Conservation (phyloP, 1,284 basidiomycete genomes). For the Apiotrichum akiyoshidainum region DNA sequence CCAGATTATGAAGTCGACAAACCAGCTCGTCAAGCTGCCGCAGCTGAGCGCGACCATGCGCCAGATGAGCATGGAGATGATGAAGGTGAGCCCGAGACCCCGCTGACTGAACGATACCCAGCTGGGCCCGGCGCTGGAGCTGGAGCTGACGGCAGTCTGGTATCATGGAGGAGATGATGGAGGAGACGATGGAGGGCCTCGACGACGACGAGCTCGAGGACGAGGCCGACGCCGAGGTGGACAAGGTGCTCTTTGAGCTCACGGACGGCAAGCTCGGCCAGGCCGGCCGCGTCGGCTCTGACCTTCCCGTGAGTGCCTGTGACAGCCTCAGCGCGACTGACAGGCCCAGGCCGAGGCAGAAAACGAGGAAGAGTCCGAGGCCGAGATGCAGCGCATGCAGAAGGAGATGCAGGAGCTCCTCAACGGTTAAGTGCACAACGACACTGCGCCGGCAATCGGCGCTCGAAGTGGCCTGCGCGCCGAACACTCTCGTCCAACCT, state of each 20-base stretch:
- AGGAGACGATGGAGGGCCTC: constrained; percentile 71
- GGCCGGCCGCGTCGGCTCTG: constrained; percentile 67
- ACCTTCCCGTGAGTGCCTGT: constrained; percentile 67
- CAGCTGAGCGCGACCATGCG: constrained; percentile 91
- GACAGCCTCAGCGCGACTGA: constrained; percentile 1
- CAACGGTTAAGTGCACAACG: constrained; percentile 58
- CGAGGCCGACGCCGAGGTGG: constrained; percentile 95
- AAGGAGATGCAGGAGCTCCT: constrained; percentile 78
- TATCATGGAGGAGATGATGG: constrained; percentile 89
- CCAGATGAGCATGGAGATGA: constrained; percentile 99
- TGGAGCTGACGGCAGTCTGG: constrained; percentile 62
- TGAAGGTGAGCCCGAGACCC: constrained; percentile 73
- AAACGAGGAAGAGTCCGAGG: constrained; percentile 76
- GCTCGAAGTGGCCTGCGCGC: too few relatives aligned
- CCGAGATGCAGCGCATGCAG: constrained; percentile 80
- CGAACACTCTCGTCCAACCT: too few relatives aligned
- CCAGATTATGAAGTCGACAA: constrained; percentile 92
- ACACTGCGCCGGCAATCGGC: too few relatives aligned
- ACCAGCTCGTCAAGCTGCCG: constrained; percentile 84
- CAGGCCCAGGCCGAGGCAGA: constrained; percentile 52
- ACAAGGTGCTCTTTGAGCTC: constrained; percentile 91
- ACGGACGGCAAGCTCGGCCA: constrained; percentile 93
- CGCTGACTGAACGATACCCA: too few relatives aligned
- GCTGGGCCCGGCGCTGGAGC: not conserved
- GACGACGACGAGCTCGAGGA: constrained; percentile 93